Evolutionary conservation across 1,139 yeast genomes (phyloP), one percentile per base, ranked within the genome.

Genomic region (Saccharomycopsis crataegensis): DNA sequence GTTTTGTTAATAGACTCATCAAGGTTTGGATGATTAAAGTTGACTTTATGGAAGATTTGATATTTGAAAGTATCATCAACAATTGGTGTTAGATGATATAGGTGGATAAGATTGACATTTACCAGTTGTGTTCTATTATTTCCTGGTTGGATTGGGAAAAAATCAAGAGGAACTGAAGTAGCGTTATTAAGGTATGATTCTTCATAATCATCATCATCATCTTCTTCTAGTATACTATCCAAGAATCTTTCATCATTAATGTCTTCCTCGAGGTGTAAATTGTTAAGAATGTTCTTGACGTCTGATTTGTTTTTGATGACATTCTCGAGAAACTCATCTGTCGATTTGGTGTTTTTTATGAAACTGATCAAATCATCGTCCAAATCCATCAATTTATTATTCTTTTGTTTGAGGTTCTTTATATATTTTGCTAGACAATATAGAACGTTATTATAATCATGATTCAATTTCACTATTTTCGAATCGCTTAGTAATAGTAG

Each of bases 351-450:
- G 28, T 43, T 48, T 9, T 40, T 44, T 8, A 48, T 41, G 43
- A 52, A 52, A 6, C 45, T 48, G 8, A 33, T 41, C 17, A 54
- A 36, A 14, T 54, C 57, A 12, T 48, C 22, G 32, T 54, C 57
- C 7, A 54, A 16, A 5, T 43, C 28, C 46, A 53, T 16, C 2
- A 52, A 37, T 6, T 9, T 16, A 36, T 40, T 32, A 11, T 33
- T 37, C n/a, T 9, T 8, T 16, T 50, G 47, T 34, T 32, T 16
- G 34, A 42, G 16, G 34, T 43, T 22, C 28, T 22, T 48, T 6
- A 54, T n/a, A 38, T 54, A 54, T 32, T 54, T 54, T 14, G 52
- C 38, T 11, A 54, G 48, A 33, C 57, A 54, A 41, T 47, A 52
- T 6, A 54, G 47, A 12, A 54, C 57, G 31, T 54, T 54, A 43